Evolutionary conservation across 495 filamentous ascomycete species (phyloP).

Genomic region (Aspergillus baeticus): DNA sequence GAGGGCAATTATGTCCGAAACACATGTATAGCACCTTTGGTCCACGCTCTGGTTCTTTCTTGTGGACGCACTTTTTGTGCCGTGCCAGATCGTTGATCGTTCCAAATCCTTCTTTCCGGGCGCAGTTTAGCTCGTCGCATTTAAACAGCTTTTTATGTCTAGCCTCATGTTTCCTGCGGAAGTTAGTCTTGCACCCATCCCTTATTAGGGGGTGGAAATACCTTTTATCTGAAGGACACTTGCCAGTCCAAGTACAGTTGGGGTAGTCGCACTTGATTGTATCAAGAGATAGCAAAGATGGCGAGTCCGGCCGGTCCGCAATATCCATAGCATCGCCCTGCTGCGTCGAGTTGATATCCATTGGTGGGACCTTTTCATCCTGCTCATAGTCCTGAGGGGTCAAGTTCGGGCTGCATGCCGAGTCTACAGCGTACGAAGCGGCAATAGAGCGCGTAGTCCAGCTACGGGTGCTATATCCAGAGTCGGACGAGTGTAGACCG

Average conservation of each 20-base stretch:
- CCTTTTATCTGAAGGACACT: slow-evolving; percentile 45
- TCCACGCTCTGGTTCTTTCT: slow-evolving; percentile 49
- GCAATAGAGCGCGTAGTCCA: slow-evolving; percentile 47
- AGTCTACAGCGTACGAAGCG: slow-evolving; percentile 29
- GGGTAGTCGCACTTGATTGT: slow-evolving; percentile 36
- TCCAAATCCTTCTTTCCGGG: slow-evolving; percentile 67
- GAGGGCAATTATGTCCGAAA: slow-evolving; percentile 59
- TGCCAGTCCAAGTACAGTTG: slow-evolving; percentile 38
- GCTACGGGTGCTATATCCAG: slow-evolving; percentile 59
- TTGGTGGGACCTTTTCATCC: slow-evolving; percentile 18
- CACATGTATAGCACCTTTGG: slow-evolving; percentile 66
- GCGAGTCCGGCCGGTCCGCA: slow-evolving; percentile 19
- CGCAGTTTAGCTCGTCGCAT: slow-evolving; percentile 62
- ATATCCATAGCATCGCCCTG: slow-evolving; percentile 14
- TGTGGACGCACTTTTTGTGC: slow-evolving; percentile 70
- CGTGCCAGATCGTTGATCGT: slow-evolving; percentile 78
- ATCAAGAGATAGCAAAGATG: slow-evolving; percentile 20
- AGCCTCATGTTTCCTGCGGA: slow-evolving; percentile 72
- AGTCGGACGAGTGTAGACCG: slow-evolving; percentile 54
- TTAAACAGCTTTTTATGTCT: slow-evolving; percentile 73
- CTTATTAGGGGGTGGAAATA: slow-evolving; percentile 5
- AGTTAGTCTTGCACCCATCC: too few species aligned
- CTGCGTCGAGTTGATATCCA: slow-evolving; percentile 10
- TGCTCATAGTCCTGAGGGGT: slow-evolving; percentile 26
- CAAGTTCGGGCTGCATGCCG: slow-evolving; percentile 29